A percentile compares a stretch with the other conserved stretches of the same genome.
phyloP scores from a whole-genome alignment of 1,284 basidiomycete species.

The Ustilago lituana region DNA sequence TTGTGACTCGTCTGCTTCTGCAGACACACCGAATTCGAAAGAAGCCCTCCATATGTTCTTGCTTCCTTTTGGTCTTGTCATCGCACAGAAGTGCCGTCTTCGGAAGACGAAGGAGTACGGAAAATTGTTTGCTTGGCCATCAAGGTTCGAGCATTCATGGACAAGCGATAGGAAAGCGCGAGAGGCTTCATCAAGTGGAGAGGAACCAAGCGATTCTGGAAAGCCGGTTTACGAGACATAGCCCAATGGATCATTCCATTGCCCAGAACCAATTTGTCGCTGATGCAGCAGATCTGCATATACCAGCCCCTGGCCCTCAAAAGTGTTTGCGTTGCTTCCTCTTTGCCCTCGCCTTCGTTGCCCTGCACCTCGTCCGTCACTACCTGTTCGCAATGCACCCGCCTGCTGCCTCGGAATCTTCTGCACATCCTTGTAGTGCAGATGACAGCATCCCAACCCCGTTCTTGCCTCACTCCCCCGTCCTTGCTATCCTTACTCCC shows the following conservation, averaged over 20 bases:
- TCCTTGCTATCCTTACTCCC: neutral
- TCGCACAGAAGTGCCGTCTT: no score
- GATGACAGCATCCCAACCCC: conserved; percentile 7
- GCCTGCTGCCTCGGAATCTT: conserved; percentile 41
- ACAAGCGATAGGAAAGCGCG: no score
- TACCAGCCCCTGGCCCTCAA: no score
- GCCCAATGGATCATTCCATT: conserved; percentile 31
- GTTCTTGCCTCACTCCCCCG: no score
- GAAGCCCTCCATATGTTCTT: no score
- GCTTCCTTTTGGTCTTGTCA: neutral
- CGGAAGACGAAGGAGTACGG: neutral
- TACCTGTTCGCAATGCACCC: conserved; percentile 35
- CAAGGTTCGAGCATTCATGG: no score
- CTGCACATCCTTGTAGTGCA: conserved; percentile 18
- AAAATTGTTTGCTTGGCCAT: neutral
- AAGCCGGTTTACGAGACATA: conserved; percentile 19
- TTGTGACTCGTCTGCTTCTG: no score
- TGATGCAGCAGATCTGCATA: no score
- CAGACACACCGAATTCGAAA: no score
- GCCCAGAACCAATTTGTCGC: no score
- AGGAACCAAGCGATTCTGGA: conserved; percentile 1
- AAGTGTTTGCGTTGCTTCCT: neutral
- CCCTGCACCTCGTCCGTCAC: conserved; percentile 1
- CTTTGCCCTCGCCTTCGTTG: neutral
- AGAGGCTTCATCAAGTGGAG: neutral